Base-by-base conservation (phyloP, 2,329 filamentous ascomycete species). In the Diplodia intermedia region DNA sequence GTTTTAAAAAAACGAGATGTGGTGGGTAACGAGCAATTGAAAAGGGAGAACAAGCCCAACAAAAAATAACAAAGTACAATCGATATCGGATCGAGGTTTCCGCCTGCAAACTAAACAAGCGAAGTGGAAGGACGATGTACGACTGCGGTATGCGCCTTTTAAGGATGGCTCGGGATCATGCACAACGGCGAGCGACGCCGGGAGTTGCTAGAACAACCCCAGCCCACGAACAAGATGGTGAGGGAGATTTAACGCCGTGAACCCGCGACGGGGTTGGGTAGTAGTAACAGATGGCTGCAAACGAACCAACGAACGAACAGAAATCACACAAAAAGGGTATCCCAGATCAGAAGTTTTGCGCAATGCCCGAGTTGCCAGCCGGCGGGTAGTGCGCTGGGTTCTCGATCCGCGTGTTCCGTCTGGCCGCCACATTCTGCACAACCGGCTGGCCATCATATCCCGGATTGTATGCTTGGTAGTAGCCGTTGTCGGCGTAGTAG, bases 351-450 rank as follows among this genome's bases (percentile, higher is more conserved):
- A 99, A 99, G 80, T 99, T 99, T 81, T 98, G 95, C 38, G 95
- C 92, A 75, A 99, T 97, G 69, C 95, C 95, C 49, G 92, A 92
- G 74, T 92, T 97, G 40, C 88, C 89, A 82, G 97, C 93, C 76
- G 96, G 92, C 12, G 94, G 94, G 75, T 92, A 96, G 70, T 95
- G 91, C 54, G 91, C 88, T 2, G 93, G 90, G 77, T 91, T 97
- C 82, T 98, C 94, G 75, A 99, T 98, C 70, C 94, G 89, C 14
- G 95, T 97, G 82, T 97, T 97, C 72, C 95, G 88, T 73, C 95
- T 86, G 33, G 95, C 95, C 71, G 91, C 90, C 71, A 98, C 95
- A 78, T 99, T 95, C 67, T 94, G 89, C 71, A 99, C 97, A 65
- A 99, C 87, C 1, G 95, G 93, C 75, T 91, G 90, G 68, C 83